Evolutionary conservation across 805 yeast genomes (phyloP), one percentile per base, ranked within the genome.

Genomic region (Candida pseudoglaebosa): DNA sequence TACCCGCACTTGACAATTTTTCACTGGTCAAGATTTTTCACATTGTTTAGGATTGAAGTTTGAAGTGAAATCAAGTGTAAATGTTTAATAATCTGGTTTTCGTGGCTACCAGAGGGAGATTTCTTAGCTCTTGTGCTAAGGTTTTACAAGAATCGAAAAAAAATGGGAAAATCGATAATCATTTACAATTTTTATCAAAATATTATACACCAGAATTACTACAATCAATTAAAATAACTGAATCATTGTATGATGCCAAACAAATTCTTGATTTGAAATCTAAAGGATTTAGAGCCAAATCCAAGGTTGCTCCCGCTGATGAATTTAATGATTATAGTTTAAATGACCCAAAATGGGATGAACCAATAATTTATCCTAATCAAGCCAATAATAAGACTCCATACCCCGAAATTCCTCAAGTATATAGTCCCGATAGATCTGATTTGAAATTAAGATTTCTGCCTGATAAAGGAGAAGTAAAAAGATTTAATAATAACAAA

Each of bases 171-270:
- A 14, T 51, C 13, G 45, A 53, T 10, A 44, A 65, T 41, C 88
- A 82, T 58, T 50, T 78, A 46, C 73, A 76, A 32, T 71, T 68
- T 46, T 70, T 90, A 48, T 61, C 77, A 34, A 79, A 88, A 55
- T 91, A 82, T 67, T 91, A 91, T 60, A 78, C 91, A 6, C 86
- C 89, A 22, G 84, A 82, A 42, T 71, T 90, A 36, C 75, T 91
- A 45, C 85, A 87, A 55, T 78, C 95, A 38, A 87, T 93, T 48
- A 70, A 84, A 49, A 72, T 83, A 32, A 86, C 97, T 0, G 96
- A 91, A 64, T 69, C 83, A 4, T 71, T 77, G 14, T 79, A 89
- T 37, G 69, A 78, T 7, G 91, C 95, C 14, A 67, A 75, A 35
- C 75, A 82, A 45, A 77, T 79, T 65, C 56, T 65, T 41, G 56